These are phyloP conservation scores for Fusarium haematococcum DNA, from an alignment of 2,329 filamentous ascomycete species.

Conservation along the genomic window DNA sequence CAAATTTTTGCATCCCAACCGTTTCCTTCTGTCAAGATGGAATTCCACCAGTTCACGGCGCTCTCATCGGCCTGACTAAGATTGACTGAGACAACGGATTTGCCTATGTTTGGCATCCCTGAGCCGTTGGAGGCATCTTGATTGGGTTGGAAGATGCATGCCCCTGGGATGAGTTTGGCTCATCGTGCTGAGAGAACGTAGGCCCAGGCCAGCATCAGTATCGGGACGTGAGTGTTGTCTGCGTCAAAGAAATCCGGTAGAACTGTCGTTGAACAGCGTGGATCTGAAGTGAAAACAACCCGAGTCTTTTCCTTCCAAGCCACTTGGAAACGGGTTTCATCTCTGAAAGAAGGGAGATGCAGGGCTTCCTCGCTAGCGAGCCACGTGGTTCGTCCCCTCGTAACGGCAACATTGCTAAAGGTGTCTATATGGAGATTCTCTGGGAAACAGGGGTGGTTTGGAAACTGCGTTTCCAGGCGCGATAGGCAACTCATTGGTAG, in stretches of 20 bases:
- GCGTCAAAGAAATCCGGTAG: background rate
- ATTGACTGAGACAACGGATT: background rate
- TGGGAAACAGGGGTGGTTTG: background rate
- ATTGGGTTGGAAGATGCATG: constrained; percentile 1
- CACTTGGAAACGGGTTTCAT: background rate
- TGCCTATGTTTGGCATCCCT: background rate
- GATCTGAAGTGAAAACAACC: background rate
- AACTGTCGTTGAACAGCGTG: background rate
- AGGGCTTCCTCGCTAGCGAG: background rate
- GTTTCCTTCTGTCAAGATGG: background rate
- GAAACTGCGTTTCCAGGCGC: background rate
- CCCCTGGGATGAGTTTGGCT: constrained; percentile 46
- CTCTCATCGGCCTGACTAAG: background rate
- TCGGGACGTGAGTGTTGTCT: constrained; percentile 27
- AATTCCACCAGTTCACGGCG: background rate
- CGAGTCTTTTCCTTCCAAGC: background rate
- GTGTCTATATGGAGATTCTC: background rate
- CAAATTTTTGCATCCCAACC: background rate
- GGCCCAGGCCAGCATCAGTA: constrained; percentile 46
- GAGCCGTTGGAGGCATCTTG: background rate
- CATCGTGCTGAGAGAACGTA: constrained; percentile 48
- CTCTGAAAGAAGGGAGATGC: background rate
- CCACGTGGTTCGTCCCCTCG: background rate
- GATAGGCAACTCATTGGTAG: background rate
- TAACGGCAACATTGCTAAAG: background rate